Evolutionary conservation across 805 yeast genomes (phyloP).

Genomic region (Sungouiella blattae): DNA sequence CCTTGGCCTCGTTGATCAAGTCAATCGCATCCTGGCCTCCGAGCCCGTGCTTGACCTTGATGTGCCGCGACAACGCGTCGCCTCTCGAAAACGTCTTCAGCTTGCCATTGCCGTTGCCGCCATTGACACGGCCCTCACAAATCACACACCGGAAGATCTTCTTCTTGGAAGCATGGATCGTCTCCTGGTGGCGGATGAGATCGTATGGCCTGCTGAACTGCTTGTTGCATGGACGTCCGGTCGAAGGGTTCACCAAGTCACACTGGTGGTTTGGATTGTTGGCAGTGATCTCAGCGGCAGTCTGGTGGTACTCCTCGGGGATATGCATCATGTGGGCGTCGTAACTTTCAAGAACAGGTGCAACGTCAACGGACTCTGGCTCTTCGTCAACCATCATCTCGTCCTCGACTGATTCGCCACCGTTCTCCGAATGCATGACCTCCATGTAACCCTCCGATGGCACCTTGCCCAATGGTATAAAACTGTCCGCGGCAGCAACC

Average conservation of each 20-base stretch:
- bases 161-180: conserved; percentile 46
- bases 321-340: neutral
- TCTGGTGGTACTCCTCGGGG: conserved; percentile 13
- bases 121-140: conserved; percentile 43
- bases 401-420: conserved; percentile 1
- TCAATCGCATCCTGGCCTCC: conserved; percentile 63
- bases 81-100: conserved; percentile 45
- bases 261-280: conserved; percentile 52
- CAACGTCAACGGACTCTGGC: neutral
- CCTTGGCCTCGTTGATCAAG: conserved; percentile 72
- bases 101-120: conserved; percentile 50
- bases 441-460: conserved; percentile 4
- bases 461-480: conserved; percentile 1
- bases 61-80: conserved; percentile 45
- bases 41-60: conserved; percentile 80
- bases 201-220: conserved; percentile 73
- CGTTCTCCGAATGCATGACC: conserved; percentile 6
- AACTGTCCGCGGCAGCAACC: neutral
- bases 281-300: conserved; percentile 32
- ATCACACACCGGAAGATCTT: conserved; percentile 45
- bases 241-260: conserved; percentile 53
- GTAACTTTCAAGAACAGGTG: no score
- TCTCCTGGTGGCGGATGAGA: conserved; percentile 44
- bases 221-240: conserved; percentile 65
- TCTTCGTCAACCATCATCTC: conserved; percentile 2